Evolutionary conservation across 139 green algal genomes (phyloP).

Genomic region (Picochlorum sp.): DNA sequence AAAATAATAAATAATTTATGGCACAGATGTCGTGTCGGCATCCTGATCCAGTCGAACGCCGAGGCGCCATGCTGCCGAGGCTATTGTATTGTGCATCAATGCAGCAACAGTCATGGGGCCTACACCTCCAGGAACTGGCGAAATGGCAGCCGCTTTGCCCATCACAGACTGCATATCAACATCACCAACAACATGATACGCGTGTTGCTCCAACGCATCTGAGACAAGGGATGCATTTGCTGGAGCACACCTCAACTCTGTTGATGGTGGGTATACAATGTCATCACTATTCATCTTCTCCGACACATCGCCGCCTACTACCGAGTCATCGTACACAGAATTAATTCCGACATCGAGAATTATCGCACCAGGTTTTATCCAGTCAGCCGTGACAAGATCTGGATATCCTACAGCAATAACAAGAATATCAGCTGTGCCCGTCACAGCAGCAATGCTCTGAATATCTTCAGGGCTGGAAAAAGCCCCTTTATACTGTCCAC

Average conservation of each 20-base stretch:
- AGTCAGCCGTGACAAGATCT: constrained; percentile 51
- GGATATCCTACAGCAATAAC: constrained; percentile 67
- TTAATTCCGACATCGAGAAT: constrained; percentile 97
- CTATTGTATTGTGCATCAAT: constrained; percentile 54
- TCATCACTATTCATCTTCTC: background rate
- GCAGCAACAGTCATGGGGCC: constrained; percentile 98
- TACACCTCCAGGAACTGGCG: constrained; percentile 90
- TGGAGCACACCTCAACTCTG: no score
- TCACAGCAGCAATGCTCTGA: constrained; percentile 23
- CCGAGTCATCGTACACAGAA: constrained; percentile 47
- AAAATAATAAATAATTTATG: background rate
- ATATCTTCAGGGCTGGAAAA: background rate
- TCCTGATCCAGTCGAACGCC: background rate
- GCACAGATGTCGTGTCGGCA: background rate
- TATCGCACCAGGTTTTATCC: constrained; percentile 87
- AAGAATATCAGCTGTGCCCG: constrained; percentile 63
- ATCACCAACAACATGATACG: constrained; percentile 74
- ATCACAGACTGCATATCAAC: constrained; percentile 57
- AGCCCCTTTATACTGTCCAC: background rate
- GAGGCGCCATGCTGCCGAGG: constrained; percentile 9
- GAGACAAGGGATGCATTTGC: no score
- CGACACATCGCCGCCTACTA: background rate
- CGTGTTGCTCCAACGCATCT: background rate
- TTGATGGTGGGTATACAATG: background rate
- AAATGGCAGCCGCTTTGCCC: constrained; percentile 68